Conservation (phyloP, 345 rosid species). For the Brassica rapa region DNA sequence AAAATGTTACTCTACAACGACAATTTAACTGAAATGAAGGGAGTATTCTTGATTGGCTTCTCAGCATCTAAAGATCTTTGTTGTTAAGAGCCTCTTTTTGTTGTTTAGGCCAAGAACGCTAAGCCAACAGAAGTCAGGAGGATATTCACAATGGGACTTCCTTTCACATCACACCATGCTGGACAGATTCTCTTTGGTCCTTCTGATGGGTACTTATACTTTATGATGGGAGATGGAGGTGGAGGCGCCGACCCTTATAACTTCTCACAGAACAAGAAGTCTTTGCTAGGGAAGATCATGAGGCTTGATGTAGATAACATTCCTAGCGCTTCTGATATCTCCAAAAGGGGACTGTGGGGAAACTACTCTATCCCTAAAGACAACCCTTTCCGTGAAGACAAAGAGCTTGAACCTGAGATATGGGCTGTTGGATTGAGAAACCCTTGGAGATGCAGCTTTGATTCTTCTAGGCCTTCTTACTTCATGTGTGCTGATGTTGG, state of each 20-base stretch:
- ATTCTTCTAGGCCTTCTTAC: slow-evolving; percentile 61
- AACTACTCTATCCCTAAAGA: slow-evolving; percentile 69
- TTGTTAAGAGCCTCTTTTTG: background rate
- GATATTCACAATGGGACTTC: slow-evolving; percentile 76
- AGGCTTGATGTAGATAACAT: slow-evolving; percentile 83
- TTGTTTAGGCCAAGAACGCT: slow-evolving; percentile 39
- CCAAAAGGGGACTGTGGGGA: slow-evolving; percentile 57
- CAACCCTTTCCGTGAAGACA: slow-evolving; percentile 60
- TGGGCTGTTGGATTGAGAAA: slow-evolving; percentile 65
- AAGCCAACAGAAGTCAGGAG: slow-evolving; percentile 41
- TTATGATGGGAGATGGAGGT: slow-evolving; percentile 96
- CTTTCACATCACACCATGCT: slow-evolving; percentile 75
- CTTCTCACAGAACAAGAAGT: slow-evolving; percentile 89
- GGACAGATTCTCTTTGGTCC: slow-evolving; percentile 99
- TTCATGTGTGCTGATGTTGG: slow-evolving; percentile 57
- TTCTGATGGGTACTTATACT: slow-evolving; percentile 73
- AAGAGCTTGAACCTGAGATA: slow-evolving; percentile 58
- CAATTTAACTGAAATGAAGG: too few relatives aligned
- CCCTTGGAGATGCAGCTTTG: slow-evolving; percentile 76
- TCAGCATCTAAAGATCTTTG: background rate
- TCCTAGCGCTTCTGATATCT: slow-evolving; percentile 54
- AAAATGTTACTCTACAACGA: too few relatives aligned
- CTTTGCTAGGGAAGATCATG: slow-evolving; percentile 94
- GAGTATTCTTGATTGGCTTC: background rate
- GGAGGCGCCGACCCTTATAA: slow-evolving; percentile 75